Evolutionary conservation across 2,329 filamentous ascomycete genomes (phyloP), one percentile per base, ranked within the genome.

Genomic region (Dactylellina drechsleri): DNA sequence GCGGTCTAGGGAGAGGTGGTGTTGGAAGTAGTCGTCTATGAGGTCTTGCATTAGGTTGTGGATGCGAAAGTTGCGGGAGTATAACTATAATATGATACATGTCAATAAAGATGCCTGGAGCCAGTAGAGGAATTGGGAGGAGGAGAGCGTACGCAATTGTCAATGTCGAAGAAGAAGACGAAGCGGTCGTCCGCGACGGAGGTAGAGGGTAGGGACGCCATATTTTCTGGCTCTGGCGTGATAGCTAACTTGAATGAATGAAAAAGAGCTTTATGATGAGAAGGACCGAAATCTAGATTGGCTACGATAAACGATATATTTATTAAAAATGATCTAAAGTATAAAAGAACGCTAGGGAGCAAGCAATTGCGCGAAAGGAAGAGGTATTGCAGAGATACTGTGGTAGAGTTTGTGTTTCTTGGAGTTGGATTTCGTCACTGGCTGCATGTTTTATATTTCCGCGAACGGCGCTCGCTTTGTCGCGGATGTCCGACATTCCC

Each of bases 151-250:
- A 89, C 87, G 83, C 96, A 99, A 81, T 99, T 99, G 85, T 99
- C 95, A 80, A 99, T 98, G 81, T 99, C 95, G 81, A 97, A 98
- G 82, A 88, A 89, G 81, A 89, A 87, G 18, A 91, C 85, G 1
- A 86, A 85, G 76, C 87, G 81, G 75, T 80, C 78, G 77, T 84
- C 82, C 13, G 71, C 41, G 5, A 52, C 18, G 5, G 71, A 59
- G 50, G 71, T 65, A n/a, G 71, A 64, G 3, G 71, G 47, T 61
- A 65, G 28, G 0, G 62, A 49, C 5, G 62, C 50, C 62, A 67
- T 67, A 7, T 36, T 36, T 23, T 18, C 13, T 2, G 5, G 5
- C 12, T 43, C 40, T 43, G 5, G 2, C 2, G 10, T n/a, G n/a
- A 43, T 43, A 43, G 10, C 43, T 16, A 18, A 12, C 43, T 47